These are phyloP conservation scores for Penicillium sp. DNA, from an alignment of 2,329 filamentous ascomycete genomes.

Conservation along the genomic window DNA sequence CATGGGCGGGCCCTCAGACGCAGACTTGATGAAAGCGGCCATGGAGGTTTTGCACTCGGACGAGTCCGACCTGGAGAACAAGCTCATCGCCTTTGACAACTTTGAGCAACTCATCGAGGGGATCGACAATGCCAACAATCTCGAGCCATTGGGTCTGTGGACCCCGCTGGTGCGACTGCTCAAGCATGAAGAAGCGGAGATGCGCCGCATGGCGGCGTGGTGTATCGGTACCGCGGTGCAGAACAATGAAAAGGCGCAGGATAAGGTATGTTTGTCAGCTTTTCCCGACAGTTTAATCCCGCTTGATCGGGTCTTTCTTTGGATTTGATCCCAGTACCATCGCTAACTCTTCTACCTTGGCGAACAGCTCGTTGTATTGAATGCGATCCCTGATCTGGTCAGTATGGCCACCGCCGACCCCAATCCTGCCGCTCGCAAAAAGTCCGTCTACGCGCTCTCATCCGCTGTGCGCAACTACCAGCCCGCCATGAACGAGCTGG, in stretches of 20 bases:
- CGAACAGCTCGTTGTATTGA: slow-evolving; percentile 49
- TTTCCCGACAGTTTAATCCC: background rate
- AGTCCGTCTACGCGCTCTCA: slow-evolving; percentile 84
- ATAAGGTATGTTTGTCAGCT: slow-evolving; percentile 48
- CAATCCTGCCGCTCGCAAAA: slow-evolving; percentile 64
- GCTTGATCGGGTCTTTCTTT: slow-evolving; percentile 15
- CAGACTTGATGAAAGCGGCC: slow-evolving; percentile 80
- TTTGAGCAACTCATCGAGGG: slow-evolving; percentile 87
- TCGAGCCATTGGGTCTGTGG: slow-evolving; percentile 75
- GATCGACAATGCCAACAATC: slow-evolving; percentile 95
- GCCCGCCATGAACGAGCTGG: slow-evolving; percentile 58
- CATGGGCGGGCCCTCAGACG: slow-evolving; percentile 79
- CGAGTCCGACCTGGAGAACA: slow-evolving; percentile 64
- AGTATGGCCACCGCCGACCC: slow-evolving; percentile 57
- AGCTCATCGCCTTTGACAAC: slow-evolving; percentile 84
- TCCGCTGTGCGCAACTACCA: slow-evolving; percentile 85
- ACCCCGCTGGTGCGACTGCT: slow-evolving; percentile 69
- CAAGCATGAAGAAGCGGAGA: slow-evolving; percentile 60
- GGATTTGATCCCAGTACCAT: too few relatives aligned
- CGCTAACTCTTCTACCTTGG: slow-evolving; percentile 6
- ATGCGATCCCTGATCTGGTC: slow-evolving; percentile 66
- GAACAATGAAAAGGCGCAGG: slow-evolving; percentile 85
- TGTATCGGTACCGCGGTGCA: slow-evolving; percentile 91
- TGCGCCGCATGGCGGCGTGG: slow-evolving; percentile 86
- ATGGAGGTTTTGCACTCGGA: slow-evolving; percentile 69